Conservation (phyloP, 352 stramenopile genomes). For the Globisporangium megalacanthum region DNA sequence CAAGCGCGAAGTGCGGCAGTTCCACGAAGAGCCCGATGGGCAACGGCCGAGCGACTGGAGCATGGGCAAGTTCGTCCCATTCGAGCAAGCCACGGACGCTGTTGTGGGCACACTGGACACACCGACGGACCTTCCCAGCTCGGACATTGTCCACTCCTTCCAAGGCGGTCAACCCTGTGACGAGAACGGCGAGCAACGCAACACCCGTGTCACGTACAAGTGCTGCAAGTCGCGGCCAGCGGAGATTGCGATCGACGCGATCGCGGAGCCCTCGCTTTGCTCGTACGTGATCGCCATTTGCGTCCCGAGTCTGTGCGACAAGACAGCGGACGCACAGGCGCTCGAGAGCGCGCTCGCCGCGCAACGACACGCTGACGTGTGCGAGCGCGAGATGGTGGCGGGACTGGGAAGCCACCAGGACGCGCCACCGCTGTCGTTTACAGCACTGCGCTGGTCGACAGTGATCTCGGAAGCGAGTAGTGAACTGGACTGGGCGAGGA, state of each 20-base stretch:
- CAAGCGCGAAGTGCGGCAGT: slow-evolving; percentile 75
- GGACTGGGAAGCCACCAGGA: background rate
- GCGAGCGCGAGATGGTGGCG: slow-evolving; percentile 31
- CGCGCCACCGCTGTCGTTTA: slow-evolving; percentile 42
- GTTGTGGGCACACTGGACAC: background rate
- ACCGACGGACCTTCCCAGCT: slow-evolving; percentile 9
- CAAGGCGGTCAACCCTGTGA: slow-evolving; percentile 74
- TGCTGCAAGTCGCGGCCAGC: slow-evolving; percentile 69
- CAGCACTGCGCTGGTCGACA: slow-evolving; percentile 66
- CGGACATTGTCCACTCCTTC: slow-evolving; percentile 70
- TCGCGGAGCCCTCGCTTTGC: slow-evolving; percentile 81
- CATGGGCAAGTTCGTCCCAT: slow-evolving; percentile 59
- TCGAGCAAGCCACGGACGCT: slow-evolving; percentile 20
- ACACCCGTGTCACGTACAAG: slow-evolving; percentile 65
- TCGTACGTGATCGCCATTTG: slow-evolving; percentile 76
- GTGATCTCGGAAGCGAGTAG: slow-evolving; percentile 82
- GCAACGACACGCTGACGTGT: slow-evolving; percentile 36
- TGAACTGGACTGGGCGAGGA: slow-evolving; percentile 74
- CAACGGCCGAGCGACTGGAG: slow-evolving; percentile 76
- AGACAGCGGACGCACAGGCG: slow-evolving; percentile 18
- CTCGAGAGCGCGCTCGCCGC: slow-evolving; percentile 15
- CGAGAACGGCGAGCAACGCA: slow-evolving; percentile 73
- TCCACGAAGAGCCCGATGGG: slow-evolving; percentile 70
- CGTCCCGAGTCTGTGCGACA: slow-evolving; percentile 65
- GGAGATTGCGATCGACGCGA: slow-evolving; percentile 49